Base-by-base conservation (phyloP, 2,329 filamentous ascomycete genomes). In the Fusarium gaditjirri region DNA sequence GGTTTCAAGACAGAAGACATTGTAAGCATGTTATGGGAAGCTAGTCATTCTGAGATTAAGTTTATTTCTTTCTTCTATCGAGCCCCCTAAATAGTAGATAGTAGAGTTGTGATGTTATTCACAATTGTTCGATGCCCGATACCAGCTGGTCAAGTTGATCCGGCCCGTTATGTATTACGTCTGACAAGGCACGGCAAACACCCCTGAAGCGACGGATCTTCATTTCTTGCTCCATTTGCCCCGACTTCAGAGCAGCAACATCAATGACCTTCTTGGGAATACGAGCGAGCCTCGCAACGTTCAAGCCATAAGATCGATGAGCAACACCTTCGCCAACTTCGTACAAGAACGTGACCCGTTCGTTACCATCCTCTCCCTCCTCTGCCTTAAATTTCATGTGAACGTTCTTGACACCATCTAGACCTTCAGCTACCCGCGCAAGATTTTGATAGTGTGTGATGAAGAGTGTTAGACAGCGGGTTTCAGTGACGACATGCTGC, bases 371-470 rank as follows among this genome's bases (percentile, higher is more conserved):
- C 2, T 72, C 74, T 10, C 78, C 80, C 9, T 74, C 79, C 14
- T 81, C 81, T 4, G 77, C 78, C 7, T 88, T 90, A 81, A 99
- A 99, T 56, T 89, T 90, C 95, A 99, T 98, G 80, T 99, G 96
- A 50, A 98, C 93, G 80, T 98, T 98, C 75, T 87, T 90, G 75
- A 98, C 92, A 6, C 87, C 86, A 11, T 85, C 81, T 65, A 97
- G 92, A 3, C 89, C 90, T 31, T 90, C 88, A 14, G 91, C 92
- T 70, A 97, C 87, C 50, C 85, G 84, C 14, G 91, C 90, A 2
- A 99, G 88, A 72, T 91, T 92, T 83, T 99, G 96, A 81, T 99
- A 99, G 83, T 99, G 96, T 7, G 96, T 99, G 80, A 99, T 97
- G 85, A 99, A 99, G 44, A 99, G 86, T 10, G 94, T 97, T 50